Base-by-base conservation (phyloP, 1,284 basidiomycete species). In the Ganoderma boninense region DNA sequence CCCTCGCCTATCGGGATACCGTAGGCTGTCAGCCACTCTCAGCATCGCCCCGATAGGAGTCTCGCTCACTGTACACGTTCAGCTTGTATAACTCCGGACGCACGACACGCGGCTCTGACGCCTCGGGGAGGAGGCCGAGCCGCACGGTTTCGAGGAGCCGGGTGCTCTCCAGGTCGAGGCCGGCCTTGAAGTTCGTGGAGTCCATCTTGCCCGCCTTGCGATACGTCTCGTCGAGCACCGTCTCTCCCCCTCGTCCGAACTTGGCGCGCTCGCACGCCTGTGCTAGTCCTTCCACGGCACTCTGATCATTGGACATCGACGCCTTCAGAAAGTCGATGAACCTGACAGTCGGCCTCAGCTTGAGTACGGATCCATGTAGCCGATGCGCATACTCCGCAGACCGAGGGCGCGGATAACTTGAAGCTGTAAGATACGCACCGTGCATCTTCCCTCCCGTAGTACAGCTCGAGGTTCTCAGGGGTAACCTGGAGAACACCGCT, bases 21-120 rank as follows among this genome's bases (percentile, higher is more conserved):
- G n/a, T n/a, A n/a, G n/a, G n/a, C n/a, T n/a, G n/a, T n/a, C n/a
- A n/a, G n/a, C n/a, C n/a, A n/a, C n/a, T n/a, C n/a, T n/a, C n/a
- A n/a, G n/a, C n/a, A n/a, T n/a, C n/a, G n/a, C n/a, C n/a, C n/a
- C n/a, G n/a, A n/a, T n/a, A n/a, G n/a, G n/a, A n/a, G n/a, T n/a
- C n/a, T n/a, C n/a, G 18, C 43, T 46, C 56, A 81, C 82, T 79
- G 65, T 83, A 79, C 0, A 83, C 77, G 56, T 81, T 82, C 7
- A 82, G 70, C 60, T 82, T 81, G 72, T 79, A 81, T 59, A 82
- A 70, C 62, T 83, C 79, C 0, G 77, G 70, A 11, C 69, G 63
- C 42, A 81, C 71, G 11, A 35, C 54, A 13, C 68, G 68, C 13
- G 70, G 49, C 2, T 71, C 71, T 0, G 71, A 60, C 5, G 71